A percentile compares a stretch with the other conserved stretches of the same genome.
phyloP scores from a whole-genome alignment of 2,329 filamentous ascomycete species.

The Colletotrichum zoysiae region DNA sequence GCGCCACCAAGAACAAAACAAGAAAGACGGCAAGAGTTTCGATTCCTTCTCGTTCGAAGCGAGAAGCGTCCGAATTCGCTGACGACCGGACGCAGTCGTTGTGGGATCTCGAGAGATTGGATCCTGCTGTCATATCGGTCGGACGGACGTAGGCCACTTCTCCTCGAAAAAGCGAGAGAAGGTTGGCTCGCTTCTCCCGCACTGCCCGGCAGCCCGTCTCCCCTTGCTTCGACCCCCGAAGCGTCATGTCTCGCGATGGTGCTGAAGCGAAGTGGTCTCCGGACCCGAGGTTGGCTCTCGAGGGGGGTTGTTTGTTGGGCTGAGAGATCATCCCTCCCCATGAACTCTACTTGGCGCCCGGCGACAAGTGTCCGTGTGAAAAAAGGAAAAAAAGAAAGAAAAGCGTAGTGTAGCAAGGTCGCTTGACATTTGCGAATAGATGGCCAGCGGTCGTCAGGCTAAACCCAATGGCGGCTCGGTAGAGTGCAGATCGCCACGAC shows the following conservation, averaged over 20 bases:
- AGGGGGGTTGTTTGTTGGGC: not conserved
- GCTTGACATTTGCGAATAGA: not conserved
- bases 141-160: not conserved
- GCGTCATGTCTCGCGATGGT: not conserved
- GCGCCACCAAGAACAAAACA: slow-evolving; percentile 10
- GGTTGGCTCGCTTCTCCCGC: not conserved
- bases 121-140: not conserved
- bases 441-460: not conserved
- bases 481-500: slow-evolving; percentile 2
- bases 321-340: not conserved
- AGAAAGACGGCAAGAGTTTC: slow-evolving; percentile 8
- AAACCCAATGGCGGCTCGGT: slow-evolving; percentile 4
- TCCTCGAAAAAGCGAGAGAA: not conserved
- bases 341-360: not conserved
- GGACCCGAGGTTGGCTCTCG: not conserved
- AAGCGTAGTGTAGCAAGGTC: not conserved
- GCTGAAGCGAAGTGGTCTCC: not conserved
- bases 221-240: not conserved
- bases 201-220: not conserved
- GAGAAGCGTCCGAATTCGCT: not conserved
- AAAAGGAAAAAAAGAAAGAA: not conserved
- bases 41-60: not conserved
- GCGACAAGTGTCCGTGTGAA: not conserved
- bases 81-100: not conserved
- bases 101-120: slow-evolving; percentile 6